These are phyloP conservation scores for Termitomyces sp. DNA, from an alignment of 768 basidiomycete species.

Conservation along the genomic window DNA sequence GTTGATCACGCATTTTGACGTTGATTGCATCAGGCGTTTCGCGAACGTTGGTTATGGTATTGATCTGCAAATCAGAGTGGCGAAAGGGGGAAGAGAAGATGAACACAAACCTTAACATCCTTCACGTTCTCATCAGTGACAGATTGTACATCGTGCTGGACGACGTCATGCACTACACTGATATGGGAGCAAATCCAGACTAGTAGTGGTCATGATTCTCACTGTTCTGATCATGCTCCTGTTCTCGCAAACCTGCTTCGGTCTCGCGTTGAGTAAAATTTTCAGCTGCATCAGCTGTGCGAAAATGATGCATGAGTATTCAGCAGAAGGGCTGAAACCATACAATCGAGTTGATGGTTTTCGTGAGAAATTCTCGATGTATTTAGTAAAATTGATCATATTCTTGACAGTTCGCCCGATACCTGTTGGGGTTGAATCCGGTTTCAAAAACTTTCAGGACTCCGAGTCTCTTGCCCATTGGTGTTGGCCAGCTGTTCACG, in stretches of 20 bases:
- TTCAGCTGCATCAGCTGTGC: not conserved
- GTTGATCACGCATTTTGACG: not conserved
- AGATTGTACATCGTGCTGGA: not conserved
- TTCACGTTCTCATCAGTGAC: not conserved
- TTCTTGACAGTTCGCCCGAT: not conserved
- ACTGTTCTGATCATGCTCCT: not conserved
- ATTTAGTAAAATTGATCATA: not conserved
- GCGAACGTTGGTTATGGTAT: not conserved
- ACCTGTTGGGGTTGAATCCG: not conserved
- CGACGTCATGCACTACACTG: not conserved
- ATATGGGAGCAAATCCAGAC: not conserved
- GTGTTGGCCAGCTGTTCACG: not conserved
- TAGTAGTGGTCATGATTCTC: not conserved
- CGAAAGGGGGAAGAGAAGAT: too few species aligned
- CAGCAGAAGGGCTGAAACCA: not conserved
- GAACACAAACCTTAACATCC: not conserved
- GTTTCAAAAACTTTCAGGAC: not conserved
- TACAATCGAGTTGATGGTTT: not conserved
- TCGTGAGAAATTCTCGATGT: not conserved
- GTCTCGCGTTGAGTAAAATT: too few species aligned
- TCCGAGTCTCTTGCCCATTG: not conserved
- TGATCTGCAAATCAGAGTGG: not conserved
- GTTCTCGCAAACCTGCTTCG: not conserved
- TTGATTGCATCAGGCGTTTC: not conserved
- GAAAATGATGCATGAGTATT: not conserved